Base-by-base conservation (phyloP, 345 rosid genomes). In the Acer campestre region DNA sequence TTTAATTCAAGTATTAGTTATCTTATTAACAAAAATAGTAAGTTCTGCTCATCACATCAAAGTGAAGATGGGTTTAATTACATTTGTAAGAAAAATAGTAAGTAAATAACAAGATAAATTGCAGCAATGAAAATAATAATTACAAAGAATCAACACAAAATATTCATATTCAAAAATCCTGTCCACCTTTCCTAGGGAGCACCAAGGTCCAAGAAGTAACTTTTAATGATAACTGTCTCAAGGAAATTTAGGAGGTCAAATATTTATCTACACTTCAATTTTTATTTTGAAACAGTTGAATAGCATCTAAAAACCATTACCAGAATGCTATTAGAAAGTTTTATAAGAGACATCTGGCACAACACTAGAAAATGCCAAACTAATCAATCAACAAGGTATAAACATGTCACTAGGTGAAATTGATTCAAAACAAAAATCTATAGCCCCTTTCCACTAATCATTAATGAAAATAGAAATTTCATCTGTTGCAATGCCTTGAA, bases 161-260 rank as follows among this genome's bases (percentile, higher is more conserved):
- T 22, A 22, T 14, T 10, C 40, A 61, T 31, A 73, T 61, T 73
- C 67, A 73, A 67, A 16, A 42, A 70, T 71, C 63, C 20, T 13
- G 22, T 7, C 29, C 49, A 72, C 44, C 55, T 64, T 14, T 72
- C 20, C 48, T 16, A 29, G 10, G 1, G 25, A 61, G 27, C 18
- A 59, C 35, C 51, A 23, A 72, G 75, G 65, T 59, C 53, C 31
- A 58, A 40, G 6, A 38, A 58, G 20, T 38, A 72, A 72, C 7
- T 71, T 59, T 7, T 13, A 72, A 17, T 8, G 67, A 38, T 48
- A 72, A 10, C 6, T 35, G 38, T 58, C 51, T 58, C 51, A 58
- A 72, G 1, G 16, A 48, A 59, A 48, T 72, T 58, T 35, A 29
- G 18, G 44, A 72, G 62, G 67, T 22, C 49, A 72, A 40, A 3